A percentile compares a stretch with the other conserved stretches of the same genome.
Evolutionary conservation across 805 yeast genomes (phyloP).

Genomic region (Wickerhamomyces mucosus): DNA sequence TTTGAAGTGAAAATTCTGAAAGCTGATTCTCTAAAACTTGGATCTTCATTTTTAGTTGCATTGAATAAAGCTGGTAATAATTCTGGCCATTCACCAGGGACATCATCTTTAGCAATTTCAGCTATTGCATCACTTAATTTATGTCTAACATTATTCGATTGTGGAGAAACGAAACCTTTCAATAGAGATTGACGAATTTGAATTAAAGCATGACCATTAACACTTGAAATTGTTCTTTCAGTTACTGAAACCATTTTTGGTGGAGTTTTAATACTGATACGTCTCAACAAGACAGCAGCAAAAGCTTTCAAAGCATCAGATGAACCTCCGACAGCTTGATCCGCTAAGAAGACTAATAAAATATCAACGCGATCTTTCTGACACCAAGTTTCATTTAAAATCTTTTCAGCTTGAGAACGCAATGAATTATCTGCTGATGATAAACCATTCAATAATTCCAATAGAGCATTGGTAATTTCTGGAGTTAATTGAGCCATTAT

Average conservation of each 20-base stretch:
- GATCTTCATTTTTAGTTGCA: slow-evolving; percentile 46
- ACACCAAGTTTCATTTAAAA: slow-evolving; percentile 71
- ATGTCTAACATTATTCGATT: slow-evolving; percentile 74
- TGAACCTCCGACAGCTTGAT: slow-evolving; percentile 60
- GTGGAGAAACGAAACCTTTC: slow-evolving; percentile 62
- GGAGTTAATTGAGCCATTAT: slow-evolving; percentile 42
- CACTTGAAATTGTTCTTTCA: slow-evolving; percentile 68
- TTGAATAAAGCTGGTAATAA: slow-evolving; percentile 64
- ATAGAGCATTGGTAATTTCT: slow-evolving; percentile 46
- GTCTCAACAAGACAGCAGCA: slow-evolving; percentile 82
- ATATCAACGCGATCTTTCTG: slow-evolving; percentile 55
- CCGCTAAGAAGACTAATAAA: slow-evolving; percentile 69
- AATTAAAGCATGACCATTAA: slow-evolving; percentile 45
- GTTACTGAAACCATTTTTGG: slow-evolving; percentile 53
- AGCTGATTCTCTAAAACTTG: slow-evolving; percentile 78
- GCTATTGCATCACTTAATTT: slow-evolving; percentile 91
- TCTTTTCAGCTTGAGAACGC: slow-evolving; percentile 72
- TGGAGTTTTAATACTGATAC: slow-evolving; percentile 76
- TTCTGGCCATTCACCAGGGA: slow-evolving; percentile 63
- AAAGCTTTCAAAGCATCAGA: slow-evolving; percentile 55
- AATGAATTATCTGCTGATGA: slow-evolving; percentile 69
- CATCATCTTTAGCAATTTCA: slow-evolving; percentile 71
- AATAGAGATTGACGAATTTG: slow-evolving; percentile 61
- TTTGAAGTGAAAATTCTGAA: slow-evolving; percentile 81
- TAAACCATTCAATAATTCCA: slow-evolving; percentile 52